A percentile compares a stretch with the other conserved stretches of the same genome.
These are phyloP conservation scores for Pythium rhizo-oryzae DNA, from an alignment of 352 stramenopile species.

Conservation along the genomic window DNA sequence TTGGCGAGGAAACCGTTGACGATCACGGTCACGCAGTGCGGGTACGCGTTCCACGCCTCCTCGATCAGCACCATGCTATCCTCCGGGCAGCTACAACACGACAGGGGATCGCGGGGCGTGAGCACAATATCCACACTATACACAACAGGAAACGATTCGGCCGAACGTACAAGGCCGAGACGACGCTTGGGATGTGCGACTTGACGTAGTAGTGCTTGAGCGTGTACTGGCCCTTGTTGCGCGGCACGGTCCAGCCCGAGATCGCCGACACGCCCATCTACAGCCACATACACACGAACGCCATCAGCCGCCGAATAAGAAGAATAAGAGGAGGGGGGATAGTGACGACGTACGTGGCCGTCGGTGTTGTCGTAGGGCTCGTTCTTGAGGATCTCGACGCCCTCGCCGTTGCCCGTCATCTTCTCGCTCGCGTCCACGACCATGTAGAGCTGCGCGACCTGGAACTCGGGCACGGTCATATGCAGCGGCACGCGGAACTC, in stretches of 20 bases:
- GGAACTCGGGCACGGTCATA: slow-evolving; percentile 88
- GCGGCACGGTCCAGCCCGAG: slow-evolving; percentile 71
- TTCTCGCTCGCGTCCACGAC: slow-evolving; percentile 87
- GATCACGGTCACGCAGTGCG: slow-evolving; percentile 87
- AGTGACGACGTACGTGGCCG: slow-evolving; percentile 45
- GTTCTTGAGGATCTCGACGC: slow-evolving; percentile 88
- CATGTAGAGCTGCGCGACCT: slow-evolving; percentile 88
- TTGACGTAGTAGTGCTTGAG: slow-evolving; percentile 90
- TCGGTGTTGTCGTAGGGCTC: slow-evolving; percentile 87
- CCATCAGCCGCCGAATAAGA: background rate
- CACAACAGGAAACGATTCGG: background rate
- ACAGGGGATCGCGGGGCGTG: too few relatives aligned
- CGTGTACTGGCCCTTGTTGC: slow-evolving; percentile 87
- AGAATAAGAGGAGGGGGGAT: background rate
- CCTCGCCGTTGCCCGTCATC: slow-evolving; percentile 80
- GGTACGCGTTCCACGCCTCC: slow-evolving; percentile 89
- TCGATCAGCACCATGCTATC: slow-evolving; percentile 88
- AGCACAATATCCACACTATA: background rate
- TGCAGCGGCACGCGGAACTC: slow-evolving; percentile 88
- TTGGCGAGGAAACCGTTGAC: slow-evolving; percentile 84
- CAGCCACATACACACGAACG: background rate
- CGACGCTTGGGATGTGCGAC: slow-evolving; percentile 80
- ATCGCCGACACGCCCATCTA: slow-evolving; percentile 75
- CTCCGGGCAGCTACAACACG: slow-evolving; percentile 62
- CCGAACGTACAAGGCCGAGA: slow-evolving; percentile 76